Evolutionary conservation across 441 rosid species (phyloP).

Genomic region (Breynia disticha): DNA sequence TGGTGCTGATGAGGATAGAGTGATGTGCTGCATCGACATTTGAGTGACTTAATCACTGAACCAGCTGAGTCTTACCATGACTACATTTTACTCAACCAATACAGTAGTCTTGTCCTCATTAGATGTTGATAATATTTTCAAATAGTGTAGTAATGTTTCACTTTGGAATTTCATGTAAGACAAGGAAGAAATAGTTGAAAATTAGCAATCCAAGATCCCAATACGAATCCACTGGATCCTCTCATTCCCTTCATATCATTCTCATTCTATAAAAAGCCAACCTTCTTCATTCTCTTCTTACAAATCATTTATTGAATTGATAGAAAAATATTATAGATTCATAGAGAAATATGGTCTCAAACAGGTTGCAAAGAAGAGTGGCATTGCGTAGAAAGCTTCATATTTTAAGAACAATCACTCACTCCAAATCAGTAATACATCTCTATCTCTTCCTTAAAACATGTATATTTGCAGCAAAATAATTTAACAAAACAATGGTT

Average conservation of each 20-base stretch:
- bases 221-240: conserved; percentile 6
- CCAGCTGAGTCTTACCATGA: too few species aligned
- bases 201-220: conserved; percentile 22
- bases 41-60: too few species aligned
- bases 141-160: too few species aligned
- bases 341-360: conserved; percentile 29
- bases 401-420: conserved; percentile 29
- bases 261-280: conserved; percentile 16
- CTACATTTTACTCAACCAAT: too few species aligned
- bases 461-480: background rate
- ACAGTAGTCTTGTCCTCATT: too few species aligned
- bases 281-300: conserved; percentile 5
- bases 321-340: conserved; percentile 8
- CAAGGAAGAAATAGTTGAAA: conserved; percentile 10
- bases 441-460: background rate
- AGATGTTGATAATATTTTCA: too few species aligned
- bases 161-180: conserved; percentile 13
- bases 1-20: too few species aligned
- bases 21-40: too few species aligned
- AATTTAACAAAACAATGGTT: too few species aligned
- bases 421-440: conserved; percentile 40
- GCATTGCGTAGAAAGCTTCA: conserved; percentile 40
- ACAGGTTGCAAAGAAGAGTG: conserved; percentile 32
- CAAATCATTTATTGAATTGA: conserved; percentile 8
- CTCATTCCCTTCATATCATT: background rate